phyloP scores from a whole-genome alignment of 2,329 filamentous ascomycete genomes.

The Byssothecium circinans region DNA sequence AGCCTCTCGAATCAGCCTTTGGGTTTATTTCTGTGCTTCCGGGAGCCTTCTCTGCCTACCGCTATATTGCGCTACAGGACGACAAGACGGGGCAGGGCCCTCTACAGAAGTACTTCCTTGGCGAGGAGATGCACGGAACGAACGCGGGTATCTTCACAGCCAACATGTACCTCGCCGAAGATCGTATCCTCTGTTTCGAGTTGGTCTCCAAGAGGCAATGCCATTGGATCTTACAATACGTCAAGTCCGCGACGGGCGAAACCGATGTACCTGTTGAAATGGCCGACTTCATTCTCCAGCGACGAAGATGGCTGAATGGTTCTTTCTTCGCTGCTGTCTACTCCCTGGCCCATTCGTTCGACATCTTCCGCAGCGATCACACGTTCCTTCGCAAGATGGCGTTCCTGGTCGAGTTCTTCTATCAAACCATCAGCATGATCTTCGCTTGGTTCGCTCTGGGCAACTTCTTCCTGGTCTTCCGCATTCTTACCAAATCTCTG shows the following conservation, averaged over 20 bases:
- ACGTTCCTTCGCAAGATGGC: constrained; percentile 83
- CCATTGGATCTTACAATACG: constrained; percentile 96
- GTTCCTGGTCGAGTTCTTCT: constrained; percentile 90
- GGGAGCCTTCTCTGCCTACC: constrained; percentile 97
- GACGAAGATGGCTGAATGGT: constrained; percentile 95
- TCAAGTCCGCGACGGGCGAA: constrained; percentile 95
- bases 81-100: constrained; percentile 93
- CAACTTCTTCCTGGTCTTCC: constrained; percentile 99
- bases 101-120: constrained; percentile 93
- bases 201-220: constrained; percentile 96
- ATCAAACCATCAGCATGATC: constrained; percentile 94
- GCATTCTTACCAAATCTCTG: constrained; percentile 88
- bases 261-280: constrained; percentile 95
- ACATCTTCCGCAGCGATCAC: constrained; percentile 93
- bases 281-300: constrained; percentile 91
- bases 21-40: constrained; percentile 97
- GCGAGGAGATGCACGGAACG: constrained; percentile 86
- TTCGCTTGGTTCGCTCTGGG: constrained; percentile 98
- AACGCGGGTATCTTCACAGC: constrained; percentile 96
- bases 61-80: constrained; percentile 91
- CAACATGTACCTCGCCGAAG: constrained; percentile 99
- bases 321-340: constrained; percentile 98
- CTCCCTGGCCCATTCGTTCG: constrained; percentile 90
- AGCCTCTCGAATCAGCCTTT: constrained; percentile 94
- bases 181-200: constrained; percentile 98